A percentile compares a stretch with the other conserved stretches of the same genome.
phyloP scores from a whole-genome alignment of 208 protist species.

The Leishmania arabica region DNA sequence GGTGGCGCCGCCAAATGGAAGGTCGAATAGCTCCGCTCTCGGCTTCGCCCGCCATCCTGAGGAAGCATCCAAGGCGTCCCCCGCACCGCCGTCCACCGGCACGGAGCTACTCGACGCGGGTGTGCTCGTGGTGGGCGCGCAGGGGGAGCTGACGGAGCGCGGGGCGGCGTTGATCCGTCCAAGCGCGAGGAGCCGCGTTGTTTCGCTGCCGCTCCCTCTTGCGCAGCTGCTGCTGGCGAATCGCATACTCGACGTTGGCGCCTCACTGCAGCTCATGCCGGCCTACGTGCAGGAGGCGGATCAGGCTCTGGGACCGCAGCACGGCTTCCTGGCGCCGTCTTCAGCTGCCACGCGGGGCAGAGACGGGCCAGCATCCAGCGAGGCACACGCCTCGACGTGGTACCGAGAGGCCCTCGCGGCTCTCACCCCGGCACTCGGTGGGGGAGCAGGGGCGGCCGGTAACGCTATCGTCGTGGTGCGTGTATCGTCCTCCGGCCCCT shows the following conservation, averaged over 20 bases:
- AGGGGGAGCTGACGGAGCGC: conserved; percentile 59
- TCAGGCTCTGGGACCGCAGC: conserved; percentile 5
- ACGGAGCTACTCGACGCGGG: conserved; percentile 47
- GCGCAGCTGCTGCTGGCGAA: conserved; percentile 60
- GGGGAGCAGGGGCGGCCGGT: conserved; percentile 7
- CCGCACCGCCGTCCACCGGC: neutral
- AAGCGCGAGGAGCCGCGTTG: conserved; percentile 37
- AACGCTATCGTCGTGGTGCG: conserved; percentile 41
- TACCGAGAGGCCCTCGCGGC: conserved; percentile 16
- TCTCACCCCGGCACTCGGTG: conserved; percentile 9
- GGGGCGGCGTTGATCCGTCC: conserved; percentile 48
- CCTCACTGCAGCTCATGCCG: conserved; percentile 25
- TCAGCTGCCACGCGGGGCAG: neutral
- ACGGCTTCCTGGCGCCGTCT: conserved; percentile 4
- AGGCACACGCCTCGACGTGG: conserved; percentile 8
- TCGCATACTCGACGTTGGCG: conserved; percentile 44
- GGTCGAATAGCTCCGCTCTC: neutral
- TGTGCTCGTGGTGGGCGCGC: conserved; percentile 43
- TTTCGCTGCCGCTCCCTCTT: conserved; percentile 52
- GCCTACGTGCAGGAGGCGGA: conserved; percentile 22
- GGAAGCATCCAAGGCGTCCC: neutral
- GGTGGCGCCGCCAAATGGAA: no score
- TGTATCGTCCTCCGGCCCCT: conserved; percentile 2
- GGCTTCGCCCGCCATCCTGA: conserved; percentile 11
- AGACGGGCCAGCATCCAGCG: neutral